Evolutionary conservation across 495 filamentous ascomycete species (phyloP).

Genomic region (Neurospora pannonica): DNA sequence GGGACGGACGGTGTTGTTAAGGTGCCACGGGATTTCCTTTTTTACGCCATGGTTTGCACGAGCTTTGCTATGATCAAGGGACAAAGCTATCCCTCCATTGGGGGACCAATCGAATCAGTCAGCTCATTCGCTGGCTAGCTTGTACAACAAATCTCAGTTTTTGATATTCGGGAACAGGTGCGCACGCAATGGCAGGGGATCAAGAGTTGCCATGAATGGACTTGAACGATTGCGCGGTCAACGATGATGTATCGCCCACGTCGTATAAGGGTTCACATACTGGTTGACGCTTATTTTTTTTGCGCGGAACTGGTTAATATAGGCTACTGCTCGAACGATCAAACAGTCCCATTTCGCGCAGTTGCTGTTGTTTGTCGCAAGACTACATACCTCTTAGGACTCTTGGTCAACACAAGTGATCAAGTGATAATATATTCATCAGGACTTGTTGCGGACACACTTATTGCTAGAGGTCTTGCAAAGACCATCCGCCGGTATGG

Average conservation of each 20-base stretch:
- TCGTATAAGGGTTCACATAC: not conserved
- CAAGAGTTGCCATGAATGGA: not conserved
- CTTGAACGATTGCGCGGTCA: not conserved
- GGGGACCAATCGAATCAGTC: not conserved
- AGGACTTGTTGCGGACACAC: not conserved
- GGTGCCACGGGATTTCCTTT: conserved; percentile 24
- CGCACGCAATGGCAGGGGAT: not conserved
- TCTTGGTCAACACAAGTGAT: not conserved
- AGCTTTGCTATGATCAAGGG: conserved; percentile 24
- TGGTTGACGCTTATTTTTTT: not conserved
- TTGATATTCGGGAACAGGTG: not conserved
- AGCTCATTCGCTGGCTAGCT: not conserved
- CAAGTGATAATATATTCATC: not conserved
- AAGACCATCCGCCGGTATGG: not conserved
- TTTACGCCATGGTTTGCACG: conserved; percentile 22
- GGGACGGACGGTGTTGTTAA: conserved; percentile 37
- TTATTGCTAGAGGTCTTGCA: not conserved
- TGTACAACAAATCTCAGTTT: not conserved
- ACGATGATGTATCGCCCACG: not conserved
- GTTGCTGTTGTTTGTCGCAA: not conserved
- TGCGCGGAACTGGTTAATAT: not conserved
- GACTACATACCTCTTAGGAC: not conserved
- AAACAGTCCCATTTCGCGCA: not conserved
- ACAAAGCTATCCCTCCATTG: not conserved
- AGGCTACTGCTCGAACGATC: not conserved